A percentile compares a stretch with the other conserved stretches of the same genome.
Evolutionary conservation across 1,284 basidiomycete species (phyloP).

Genomic region (Ceratobasidium papillatum): DNA sequence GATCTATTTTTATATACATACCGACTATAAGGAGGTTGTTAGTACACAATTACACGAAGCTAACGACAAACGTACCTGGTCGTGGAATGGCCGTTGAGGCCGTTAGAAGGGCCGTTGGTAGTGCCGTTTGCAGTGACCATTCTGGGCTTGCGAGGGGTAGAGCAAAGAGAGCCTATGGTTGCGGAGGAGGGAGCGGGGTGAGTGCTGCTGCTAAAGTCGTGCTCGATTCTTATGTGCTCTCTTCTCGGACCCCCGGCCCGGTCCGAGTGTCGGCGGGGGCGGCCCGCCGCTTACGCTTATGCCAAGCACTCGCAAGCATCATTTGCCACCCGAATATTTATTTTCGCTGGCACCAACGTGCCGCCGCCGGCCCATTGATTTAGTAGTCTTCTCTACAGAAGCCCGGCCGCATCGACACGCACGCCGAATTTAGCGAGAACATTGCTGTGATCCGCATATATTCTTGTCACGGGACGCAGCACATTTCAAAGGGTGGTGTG

Average conservation of each 20-base stretch:
- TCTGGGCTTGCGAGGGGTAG: conserved; percentile 24
- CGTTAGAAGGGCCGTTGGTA: conserved; percentile 8
- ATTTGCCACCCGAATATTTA: conserved; percentile 1
- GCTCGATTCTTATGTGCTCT: conserved; percentile 27
- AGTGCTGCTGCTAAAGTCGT: conserved; percentile 18
- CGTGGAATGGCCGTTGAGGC: conserved; percentile 20
- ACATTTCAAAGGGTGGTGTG: not conserved
- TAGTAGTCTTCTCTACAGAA: conserved; percentile 7
- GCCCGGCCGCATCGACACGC: conserved; percentile 8
- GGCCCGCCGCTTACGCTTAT: conserved; percentile 9
- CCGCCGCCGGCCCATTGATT: conserved; percentile 19
- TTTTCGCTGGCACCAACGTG: conserved; percentile 27
- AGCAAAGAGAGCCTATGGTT: conserved; percentile 35
- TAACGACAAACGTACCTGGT: conserved; percentile 17
- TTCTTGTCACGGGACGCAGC: conserved; percentile 6
- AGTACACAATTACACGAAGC: not conserved
- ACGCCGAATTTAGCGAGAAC: not conserved
- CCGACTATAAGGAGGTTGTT: conserved; percentile 1
- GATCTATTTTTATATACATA: conserved; percentile 8
- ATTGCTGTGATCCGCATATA: not conserved
- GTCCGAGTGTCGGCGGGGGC: conserved; percentile 29
- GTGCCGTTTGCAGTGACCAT: conserved; percentile 37
- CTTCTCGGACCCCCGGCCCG: conserved; percentile 33
- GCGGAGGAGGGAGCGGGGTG: conserved; percentile 24
- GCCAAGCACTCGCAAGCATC: conserved; percentile 15